Percentiles rank a stretch among this genome's conserved stretches.
phyloP scores from a whole-genome alignment of 2,329 filamentous ascomycete genomes.

The Aspergillus melleus region DNA sequence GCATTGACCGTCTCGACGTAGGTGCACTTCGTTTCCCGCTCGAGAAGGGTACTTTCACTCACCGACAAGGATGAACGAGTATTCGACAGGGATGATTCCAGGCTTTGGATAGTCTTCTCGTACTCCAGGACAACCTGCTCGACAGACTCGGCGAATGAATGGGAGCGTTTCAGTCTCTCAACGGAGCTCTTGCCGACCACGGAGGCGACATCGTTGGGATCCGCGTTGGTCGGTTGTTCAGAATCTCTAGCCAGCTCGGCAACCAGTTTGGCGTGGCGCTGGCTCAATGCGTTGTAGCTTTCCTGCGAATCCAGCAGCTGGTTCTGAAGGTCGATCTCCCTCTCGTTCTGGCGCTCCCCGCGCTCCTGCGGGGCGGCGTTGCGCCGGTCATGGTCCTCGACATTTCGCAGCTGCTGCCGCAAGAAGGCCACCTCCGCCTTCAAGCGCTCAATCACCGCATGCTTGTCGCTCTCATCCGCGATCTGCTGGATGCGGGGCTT shows the following conservation, averaged over 20 bases:
- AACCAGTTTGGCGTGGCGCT: slow-evolving; percentile 93
- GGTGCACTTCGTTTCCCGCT: slow-evolving; percentile 90
- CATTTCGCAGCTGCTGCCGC: slow-evolving; percentile 85
- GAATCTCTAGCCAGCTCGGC: slow-evolving; percentile 86
- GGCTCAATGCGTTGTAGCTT: slow-evolving; percentile 86
- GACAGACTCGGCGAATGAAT: slow-evolving; percentile 92
- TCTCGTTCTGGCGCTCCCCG: slow-evolving; percentile 75
- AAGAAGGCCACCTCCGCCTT: slow-evolving; percentile 93
- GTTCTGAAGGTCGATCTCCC: slow-evolving; percentile 88
- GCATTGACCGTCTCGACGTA: slow-evolving; percentile 90
- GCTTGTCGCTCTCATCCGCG: slow-evolving; percentile 86
- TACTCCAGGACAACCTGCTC: slow-evolving; percentile 97
- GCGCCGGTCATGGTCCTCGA: slow-evolving; percentile 65
- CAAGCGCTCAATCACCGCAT: slow-evolving; percentile 86
- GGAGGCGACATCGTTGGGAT: slow-evolving; percentile 49
- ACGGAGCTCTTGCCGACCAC: slow-evolving; percentile 74
- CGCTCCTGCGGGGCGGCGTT: slow-evolving; percentile 65
- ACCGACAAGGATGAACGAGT: slow-evolving; percentile 80
- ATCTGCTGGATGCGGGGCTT: slow-evolving; percentile 94
- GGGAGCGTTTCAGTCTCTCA: slow-evolving; percentile 88
- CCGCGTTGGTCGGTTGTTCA: slow-evolving; percentile 52
- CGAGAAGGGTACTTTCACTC: slow-evolving; percentile 82
- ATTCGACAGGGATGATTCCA: slow-evolving; percentile 87
- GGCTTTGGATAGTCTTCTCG: slow-evolving; percentile 93
- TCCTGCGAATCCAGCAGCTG: slow-evolving; percentile 91